A percentile compares a stretch with the other conserved stretches of the same genome.
These are phyloP conservation scores for Magnaporthiopsis poae DNA, from an alignment of 2,329 filamentous ascomycete species.

Conservation along the genomic window DNA sequence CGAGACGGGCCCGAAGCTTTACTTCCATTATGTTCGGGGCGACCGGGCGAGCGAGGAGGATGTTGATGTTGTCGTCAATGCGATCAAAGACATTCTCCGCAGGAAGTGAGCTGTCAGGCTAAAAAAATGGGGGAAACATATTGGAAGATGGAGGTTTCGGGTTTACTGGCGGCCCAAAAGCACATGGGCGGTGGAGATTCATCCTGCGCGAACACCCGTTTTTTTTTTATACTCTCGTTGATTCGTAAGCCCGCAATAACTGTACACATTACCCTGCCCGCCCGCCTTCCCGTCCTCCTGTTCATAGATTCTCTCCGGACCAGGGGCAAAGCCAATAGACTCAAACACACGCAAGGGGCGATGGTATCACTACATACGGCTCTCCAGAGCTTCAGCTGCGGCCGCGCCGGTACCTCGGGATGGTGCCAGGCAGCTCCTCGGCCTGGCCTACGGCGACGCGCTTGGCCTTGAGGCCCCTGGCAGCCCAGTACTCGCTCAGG, in stretches of 20 bases:
- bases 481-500: constrained; percentile 20
- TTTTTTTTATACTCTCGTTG: too few species aligned
- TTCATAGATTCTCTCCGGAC: too few species aligned
- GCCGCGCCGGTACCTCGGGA: not conserved
- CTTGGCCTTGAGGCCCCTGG: constrained; percentile 10
- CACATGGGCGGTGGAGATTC: too few species aligned
- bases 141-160: too few species aligned
- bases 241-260: too few species aligned
- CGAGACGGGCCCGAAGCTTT: not conserved
- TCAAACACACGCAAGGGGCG: too few species aligned
- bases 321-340: too few species aligned
- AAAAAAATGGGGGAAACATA: not conserved
- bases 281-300: too few species aligned
- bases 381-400: not conserved
- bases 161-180: too few species aligned
- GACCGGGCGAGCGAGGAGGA: not conserved
- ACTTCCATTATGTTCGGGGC: not conserved
- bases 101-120: not conserved
- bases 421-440: not conserved
- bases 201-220: too few species aligned
- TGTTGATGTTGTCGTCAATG: not conserved
- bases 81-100: not conserved
- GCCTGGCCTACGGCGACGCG: not conserved
- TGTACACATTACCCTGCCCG: too few species aligned
- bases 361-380: not conserved